phyloP scores from a whole-genome alignment of 495 filamentous ascomycete genomes.

The Podospora australis region DNA sequence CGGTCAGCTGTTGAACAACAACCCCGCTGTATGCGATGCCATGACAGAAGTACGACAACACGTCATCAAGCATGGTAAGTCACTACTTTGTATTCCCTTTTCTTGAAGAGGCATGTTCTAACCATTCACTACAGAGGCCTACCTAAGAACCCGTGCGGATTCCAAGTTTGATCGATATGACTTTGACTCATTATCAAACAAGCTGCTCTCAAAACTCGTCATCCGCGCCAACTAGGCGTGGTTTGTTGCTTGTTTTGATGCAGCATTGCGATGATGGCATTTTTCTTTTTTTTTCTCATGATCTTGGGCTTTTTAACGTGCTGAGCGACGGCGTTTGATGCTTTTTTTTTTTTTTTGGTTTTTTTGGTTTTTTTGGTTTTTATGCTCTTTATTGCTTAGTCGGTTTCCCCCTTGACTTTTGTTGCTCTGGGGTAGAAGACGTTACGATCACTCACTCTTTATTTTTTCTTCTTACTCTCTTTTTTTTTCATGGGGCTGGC shows the following conservation, averaged over 20 bases:
- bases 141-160: conserved; percentile 47
- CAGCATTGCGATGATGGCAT: conserved; percentile 20
- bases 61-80: conserved; percentile 81
- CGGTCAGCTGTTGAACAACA: conserved; percentile 78
- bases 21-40: conserved; percentile 81
- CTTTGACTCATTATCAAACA: conserved; percentile 90
- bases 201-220: conserved; percentile 87
- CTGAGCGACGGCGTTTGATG: conserved; percentile 19
- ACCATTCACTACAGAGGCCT: conserved; percentile 39
- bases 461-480: neutral
- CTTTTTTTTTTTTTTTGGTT: neutral
- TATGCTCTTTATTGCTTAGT: neutral
- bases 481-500: neutral
- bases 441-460: neutral
- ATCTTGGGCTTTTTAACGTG: conserved; percentile 4
- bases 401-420: neutral
- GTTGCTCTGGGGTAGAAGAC: neutral
- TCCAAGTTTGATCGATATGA: conserved; percentile 79
- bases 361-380: neutral
- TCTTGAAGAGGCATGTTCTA: conserved; percentile 3
- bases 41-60: conserved; percentile 90
- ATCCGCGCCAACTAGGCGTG: conserved; percentile 73
- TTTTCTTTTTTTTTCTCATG: conserved; percentile 10
- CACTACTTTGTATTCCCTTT: neutral
- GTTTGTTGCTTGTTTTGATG: conserved; percentile 23